phyloP scores from a whole-genome alignment of 2,329 filamentous ascomycete species.

The Fusarium clavum region DNA sequence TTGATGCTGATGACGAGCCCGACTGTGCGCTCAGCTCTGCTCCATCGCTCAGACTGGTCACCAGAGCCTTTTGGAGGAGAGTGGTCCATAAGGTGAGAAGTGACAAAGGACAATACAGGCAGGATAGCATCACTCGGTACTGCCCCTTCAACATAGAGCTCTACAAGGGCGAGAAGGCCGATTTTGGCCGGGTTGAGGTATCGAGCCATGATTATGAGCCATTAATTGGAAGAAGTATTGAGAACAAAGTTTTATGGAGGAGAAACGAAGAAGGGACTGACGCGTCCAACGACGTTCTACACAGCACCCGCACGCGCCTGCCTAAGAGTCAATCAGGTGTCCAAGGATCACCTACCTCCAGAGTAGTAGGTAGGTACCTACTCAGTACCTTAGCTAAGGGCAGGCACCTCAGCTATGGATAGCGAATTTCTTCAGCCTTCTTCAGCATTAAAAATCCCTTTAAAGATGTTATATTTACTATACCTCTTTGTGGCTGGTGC shows the following conservation, averaged over 20 bases:
- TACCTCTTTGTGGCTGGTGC: background rate
- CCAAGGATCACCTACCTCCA: background rate
- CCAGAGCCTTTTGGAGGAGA: slow-evolving; percentile 45
- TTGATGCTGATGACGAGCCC: slow-evolving; percentile 66
- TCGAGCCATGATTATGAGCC: slow-evolving; percentile 69
- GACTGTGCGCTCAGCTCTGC: slow-evolving; percentile 62
- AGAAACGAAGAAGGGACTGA: background rate
- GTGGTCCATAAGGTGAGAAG: slow-evolving; percentile 73
- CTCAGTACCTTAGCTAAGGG: background rate
- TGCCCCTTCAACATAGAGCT: slow-evolving; percentile 80
- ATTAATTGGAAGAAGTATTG: background rate
- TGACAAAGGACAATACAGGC: slow-evolving; percentile 81
- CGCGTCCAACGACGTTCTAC: slow-evolving; percentile 1
- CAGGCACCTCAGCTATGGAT: background rate
- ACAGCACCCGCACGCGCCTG: slow-evolving; percentile 23
- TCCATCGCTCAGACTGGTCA: slow-evolving; percentile 56
- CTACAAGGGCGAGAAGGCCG: slow-evolving; percentile 81
- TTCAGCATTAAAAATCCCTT: background rate
- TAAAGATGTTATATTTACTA: background rate
- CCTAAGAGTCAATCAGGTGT: slow-evolving; percentile 19
- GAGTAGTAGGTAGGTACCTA: background rate
- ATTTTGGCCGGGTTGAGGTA: slow-evolving; percentile 92
- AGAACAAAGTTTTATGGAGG: background rate
- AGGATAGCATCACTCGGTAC: slow-evolving; percentile 78
- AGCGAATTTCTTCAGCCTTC: background rate